Base-by-base conservation (phyloP, 495 filamentous ascomycete species). In the Penicillium roqueforti region DNA sequence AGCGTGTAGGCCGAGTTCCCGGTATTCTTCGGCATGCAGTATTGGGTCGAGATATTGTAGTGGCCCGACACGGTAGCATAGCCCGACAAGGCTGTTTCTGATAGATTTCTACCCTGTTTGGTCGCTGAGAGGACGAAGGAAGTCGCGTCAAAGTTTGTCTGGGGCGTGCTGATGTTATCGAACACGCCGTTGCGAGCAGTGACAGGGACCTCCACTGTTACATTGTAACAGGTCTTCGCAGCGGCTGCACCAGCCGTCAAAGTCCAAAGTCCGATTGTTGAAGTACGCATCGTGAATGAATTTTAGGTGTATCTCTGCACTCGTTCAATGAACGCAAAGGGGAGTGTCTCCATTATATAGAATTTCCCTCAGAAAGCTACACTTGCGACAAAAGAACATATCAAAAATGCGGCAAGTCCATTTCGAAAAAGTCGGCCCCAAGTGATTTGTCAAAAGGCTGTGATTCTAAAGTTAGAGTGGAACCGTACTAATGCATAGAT, bases 71-170 rank as follows among this genome's bases (percentile, higher is more conserved):
- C 55, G 6, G 59, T 71, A 3, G 42, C 46, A 46, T 71, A 69
- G 32, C 59, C 69, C 0, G 59, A 51, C 36, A 78, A 58, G 13
- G 58, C 59, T 4, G 37, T 37, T 29, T 64, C 63, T 3, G 70
- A 65, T 44, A 69, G 64, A 46, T 76, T 77, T 23, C 47, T 41
- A 18, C 68, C 68, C 28, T 68, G 66, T n/a, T 61, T 60, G 16
- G 65, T 71, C 3, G 63, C 31, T 29, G 71, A 65, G 36, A 71
- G 60, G 8, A 56, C 42, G 44, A 76, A 73, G 5, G 65, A 62
- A 23, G 71, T 72, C 10, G 66, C 69, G 28, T 77, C 74, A 6
- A 69, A 52, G 54, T 76, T 74, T 11, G 56, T 66, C 39, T 63
- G 36, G 4, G 66, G 67, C 3, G 57, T 64, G 19, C 59, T 45